A percentile compares a stretch with the other conserved stretches of the same genome.
Conservation (phyloP, 2,329 filamentous ascomycete genomes). For the Verticillium nonalfalfae region DNA sequence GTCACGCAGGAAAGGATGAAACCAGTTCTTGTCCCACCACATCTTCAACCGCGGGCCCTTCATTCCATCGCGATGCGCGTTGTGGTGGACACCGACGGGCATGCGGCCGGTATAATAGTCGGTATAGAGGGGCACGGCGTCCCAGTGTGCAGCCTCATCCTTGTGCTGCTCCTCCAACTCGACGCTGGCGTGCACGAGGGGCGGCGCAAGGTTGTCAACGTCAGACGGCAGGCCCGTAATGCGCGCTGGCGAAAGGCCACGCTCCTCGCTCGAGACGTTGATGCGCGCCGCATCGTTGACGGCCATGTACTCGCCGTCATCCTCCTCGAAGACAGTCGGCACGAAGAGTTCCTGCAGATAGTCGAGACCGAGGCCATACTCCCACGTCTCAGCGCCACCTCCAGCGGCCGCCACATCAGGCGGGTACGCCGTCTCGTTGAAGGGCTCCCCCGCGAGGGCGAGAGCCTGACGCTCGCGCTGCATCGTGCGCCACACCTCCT, state of each 20-base stretch:
- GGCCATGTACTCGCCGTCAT: conserved; percentile 17
- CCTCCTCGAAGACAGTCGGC: conserved; percentile 20
- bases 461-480: neutral
- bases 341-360: conserved; percentile 21
- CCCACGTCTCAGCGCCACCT: conserved; percentile 6
- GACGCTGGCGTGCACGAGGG: neutral
- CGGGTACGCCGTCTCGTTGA: neutral
- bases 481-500: conserved; percentile 11
- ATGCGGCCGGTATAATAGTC: conserved; percentile 16
- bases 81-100: conserved; percentile 17
- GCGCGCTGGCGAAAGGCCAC: conserved; percentile 16
- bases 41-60: conserved; percentile 11
- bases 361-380: conserved; percentile 20
- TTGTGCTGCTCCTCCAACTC: too few relatives aligned
- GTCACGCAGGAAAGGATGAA: conserved; percentile 13
- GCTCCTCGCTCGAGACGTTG: conserved; percentile 9
- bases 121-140: conserved; percentile 12
- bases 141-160: conserved; percentile 1
- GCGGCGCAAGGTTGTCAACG: conserved; percentile 4
- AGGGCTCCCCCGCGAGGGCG: neutral
- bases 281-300: conserved; percentile 12
- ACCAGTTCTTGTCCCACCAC: conserved; percentile 20
- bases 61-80: conserved; percentile 12
- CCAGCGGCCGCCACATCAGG: neutral
- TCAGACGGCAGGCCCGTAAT: conserved; percentile 15